A percentile compares a stretch with the other conserved stretches of the same genome.
phyloP scores from a whole-genome alignment of 371 early-diverging fungal genomes.

The Ordospora colligata region DNA sequence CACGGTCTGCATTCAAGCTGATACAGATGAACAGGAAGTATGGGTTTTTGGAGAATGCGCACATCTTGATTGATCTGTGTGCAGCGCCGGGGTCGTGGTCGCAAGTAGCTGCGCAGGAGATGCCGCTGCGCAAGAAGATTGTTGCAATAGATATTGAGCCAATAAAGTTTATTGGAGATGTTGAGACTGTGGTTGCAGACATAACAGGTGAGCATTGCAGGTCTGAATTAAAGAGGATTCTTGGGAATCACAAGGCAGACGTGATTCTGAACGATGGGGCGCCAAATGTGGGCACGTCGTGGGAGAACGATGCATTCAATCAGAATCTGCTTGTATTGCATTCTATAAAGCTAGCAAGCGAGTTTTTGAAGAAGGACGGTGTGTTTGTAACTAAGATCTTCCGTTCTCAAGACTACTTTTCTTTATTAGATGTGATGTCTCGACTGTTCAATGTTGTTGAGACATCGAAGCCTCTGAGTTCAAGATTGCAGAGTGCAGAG shows the following conservation, averaged over 20 bases:
- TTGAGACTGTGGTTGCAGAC: slow-evolving; percentile 86
- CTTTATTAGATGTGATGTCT: slow-evolving; percentile 87
- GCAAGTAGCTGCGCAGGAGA: slow-evolving; percentile 72
- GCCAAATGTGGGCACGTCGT: slow-evolving; percentile 93
- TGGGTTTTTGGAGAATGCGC: slow-evolving; percentile 72
- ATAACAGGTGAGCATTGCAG: slow-evolving; percentile 88
- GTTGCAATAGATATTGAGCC: slow-evolving; percentile 85
- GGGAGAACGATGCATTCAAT: slow-evolving; percentile 92
- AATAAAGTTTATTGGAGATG: slow-evolving; percentile 85
- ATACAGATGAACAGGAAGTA: slow-evolving; percentile 87
- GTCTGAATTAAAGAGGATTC: slow-evolving; percentile 69
- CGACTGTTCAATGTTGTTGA: slow-evolving; percentile 91
- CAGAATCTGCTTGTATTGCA: slow-evolving; percentile 89
- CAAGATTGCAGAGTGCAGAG: slow-evolving; percentile 97
- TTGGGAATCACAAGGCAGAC: slow-evolving; percentile 87
- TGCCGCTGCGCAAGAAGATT: slow-evolving; percentile 55
- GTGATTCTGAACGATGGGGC: slow-evolving; percentile 98
- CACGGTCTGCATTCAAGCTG: slow-evolving; percentile 97
- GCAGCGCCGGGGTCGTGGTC: slow-evolving; percentile 98
- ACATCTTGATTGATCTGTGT: slow-evolving; percentile 85
- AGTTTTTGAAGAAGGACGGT: slow-evolving; percentile 82
- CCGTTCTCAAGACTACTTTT: slow-evolving; percentile 95
- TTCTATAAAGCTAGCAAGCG: slow-evolving; percentile 83
- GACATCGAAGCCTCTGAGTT: slow-evolving; percentile 97
- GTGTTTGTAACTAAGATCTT: slow-evolving; percentile 98